Evolutionary conservation across 106 monocot species (phyloP).

Genomic region (Acanthochlamys bracteata): DNA sequence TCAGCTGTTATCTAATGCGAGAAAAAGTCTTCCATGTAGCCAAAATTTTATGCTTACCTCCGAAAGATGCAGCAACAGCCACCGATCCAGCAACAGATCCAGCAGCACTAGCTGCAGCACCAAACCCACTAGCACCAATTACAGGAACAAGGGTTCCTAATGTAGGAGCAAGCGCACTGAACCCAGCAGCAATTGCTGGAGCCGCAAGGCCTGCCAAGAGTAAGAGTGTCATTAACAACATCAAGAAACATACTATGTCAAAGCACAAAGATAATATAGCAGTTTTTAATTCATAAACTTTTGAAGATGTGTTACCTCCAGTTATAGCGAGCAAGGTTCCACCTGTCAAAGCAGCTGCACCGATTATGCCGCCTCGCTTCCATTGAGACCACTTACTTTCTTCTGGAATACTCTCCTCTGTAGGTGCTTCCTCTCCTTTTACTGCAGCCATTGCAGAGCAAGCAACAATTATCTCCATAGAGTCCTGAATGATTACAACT

Average conservation of each 20-base stretch:
- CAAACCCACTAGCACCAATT: constrained; percentile 95
- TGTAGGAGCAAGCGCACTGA: constrained; percentile 88
- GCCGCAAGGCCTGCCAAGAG: constrained; percentile 82
- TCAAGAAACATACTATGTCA: neutral
- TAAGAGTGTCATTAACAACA: constrained; percentile 1
- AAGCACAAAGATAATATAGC: constrained; percentile 1
- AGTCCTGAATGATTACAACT: constrained; percentile 50
- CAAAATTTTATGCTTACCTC: constrained; percentile 40
- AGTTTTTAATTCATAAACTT: neutral
- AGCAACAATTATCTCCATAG: constrained; percentile 97
- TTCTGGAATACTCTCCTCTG: constrained; percentile 31
- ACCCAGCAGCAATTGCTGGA: constrained; percentile 98
- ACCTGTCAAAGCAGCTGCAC: constrained; percentile 93
- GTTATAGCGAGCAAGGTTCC: constrained; percentile 85
- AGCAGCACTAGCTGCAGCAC: constrained; percentile 87
- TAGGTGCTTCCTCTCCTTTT: constrained; percentile 44
- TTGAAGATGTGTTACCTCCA: constrained; percentile 40
- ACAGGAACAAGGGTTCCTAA: constrained; percentile 80
- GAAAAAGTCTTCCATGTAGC: neutral
- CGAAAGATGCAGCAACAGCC: constrained; percentile 98
- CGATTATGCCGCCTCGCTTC: constrained; percentile 94
- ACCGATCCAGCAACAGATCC: constrained; percentile 95
- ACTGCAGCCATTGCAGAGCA: constrained; percentile 90
- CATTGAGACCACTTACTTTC: constrained; percentile 73
- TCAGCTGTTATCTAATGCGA: no score